Evolutionary conservation across 2,329 filamentous ascomycete genomes (phyloP).

Genomic region (Neonectria sp.): DNA sequence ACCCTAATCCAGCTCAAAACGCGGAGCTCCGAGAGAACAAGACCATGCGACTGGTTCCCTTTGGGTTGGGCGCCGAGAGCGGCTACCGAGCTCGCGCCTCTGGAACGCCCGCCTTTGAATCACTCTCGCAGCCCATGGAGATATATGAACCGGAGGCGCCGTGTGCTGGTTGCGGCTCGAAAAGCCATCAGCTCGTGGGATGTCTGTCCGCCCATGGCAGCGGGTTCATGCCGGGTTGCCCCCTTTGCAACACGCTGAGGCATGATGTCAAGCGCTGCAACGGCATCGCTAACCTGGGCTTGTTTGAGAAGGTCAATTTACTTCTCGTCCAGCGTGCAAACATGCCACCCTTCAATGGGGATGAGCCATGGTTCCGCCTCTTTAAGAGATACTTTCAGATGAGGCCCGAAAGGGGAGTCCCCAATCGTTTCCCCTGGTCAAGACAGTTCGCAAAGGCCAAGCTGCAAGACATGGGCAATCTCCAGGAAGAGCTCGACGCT

Average conservation of each 20-base stretch:
- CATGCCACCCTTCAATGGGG: background rate
- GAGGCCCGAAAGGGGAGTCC: background rate
- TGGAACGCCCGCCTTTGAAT: too few species aligned
- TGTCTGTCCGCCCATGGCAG: background rate
- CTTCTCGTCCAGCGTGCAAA: background rate
- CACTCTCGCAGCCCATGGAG: too few species aligned
- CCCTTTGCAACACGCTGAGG: background rate
- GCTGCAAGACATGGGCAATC: background rate
- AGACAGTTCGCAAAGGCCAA: background rate
- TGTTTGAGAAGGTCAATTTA: background rate
- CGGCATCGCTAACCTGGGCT: accelerated
- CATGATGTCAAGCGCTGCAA: background rate
- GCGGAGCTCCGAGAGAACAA: too few species aligned
- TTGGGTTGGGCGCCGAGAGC: too few species aligned
- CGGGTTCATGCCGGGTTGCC: background rate
- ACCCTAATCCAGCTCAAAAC: too few species aligned
- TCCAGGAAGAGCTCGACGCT: background rate
- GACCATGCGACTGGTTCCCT: too few species aligned
- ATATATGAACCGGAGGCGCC: too few species aligned
- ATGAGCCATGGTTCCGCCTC: background rate
- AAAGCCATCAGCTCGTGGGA: background rate
- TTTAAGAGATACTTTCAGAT: background rate
- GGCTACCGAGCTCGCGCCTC: too few species aligned
- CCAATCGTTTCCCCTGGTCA: background rate
- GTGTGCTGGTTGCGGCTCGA: background rate